Evolutionary conservation across 192 early-diverging fungal species (phyloP).

Genomic region (Lobosporangium transversale): DNA sequence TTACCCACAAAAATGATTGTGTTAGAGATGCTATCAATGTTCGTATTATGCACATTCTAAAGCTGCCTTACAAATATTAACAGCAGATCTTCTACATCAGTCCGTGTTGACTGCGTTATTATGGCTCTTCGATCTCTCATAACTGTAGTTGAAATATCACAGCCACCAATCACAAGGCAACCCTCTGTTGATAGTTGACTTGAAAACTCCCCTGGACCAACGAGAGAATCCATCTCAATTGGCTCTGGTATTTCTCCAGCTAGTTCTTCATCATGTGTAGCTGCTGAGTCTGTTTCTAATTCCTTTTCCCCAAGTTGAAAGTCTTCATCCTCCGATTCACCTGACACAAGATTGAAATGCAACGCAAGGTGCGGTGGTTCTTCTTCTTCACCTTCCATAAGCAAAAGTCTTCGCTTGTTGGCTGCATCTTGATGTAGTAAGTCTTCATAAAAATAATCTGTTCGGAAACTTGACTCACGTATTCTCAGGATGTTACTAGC

Average conservation of each 20-base stretch:
- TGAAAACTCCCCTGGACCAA: slow-evolving; percentile 8
- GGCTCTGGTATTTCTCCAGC: slow-evolving; percentile 22
- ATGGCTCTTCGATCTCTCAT: slow-evolving; percentile 15
- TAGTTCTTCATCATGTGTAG: slow-evolving; percentile 6
- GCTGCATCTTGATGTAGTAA: slow-evolving; percentile 1
- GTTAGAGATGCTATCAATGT: slow-evolving; percentile 5
- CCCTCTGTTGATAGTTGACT: slow-evolving; percentile 9
- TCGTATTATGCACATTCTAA: slow-evolving; percentile 4
- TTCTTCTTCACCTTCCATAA: neutral
- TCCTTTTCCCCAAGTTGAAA: neutral
- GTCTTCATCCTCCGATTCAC: neutral
- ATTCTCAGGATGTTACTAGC: slow-evolving; percentile 1
- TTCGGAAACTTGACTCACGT: slow-evolving; percentile 5
- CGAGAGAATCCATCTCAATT: slow-evolving; percentile 5
- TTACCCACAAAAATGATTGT: slow-evolving; percentile 12
- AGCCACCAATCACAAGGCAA: slow-evolving; percentile 11
- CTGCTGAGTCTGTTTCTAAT: neutral
- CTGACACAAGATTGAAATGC: slow-evolving; percentile 1
- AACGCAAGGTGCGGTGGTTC: slow-evolving; percentile 4
- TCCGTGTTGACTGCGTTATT: slow-evolving; percentile 9
- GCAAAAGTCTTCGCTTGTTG: neutral
- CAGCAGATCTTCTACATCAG: slow-evolving; percentile 12
- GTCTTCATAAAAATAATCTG: neutral
- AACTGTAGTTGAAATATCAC: slow-evolving; percentile 12
- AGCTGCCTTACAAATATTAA: slow-evolving; percentile 9